Percentiles rank a stretch among this genome's conserved stretches.
phyloP scores from a whole-genome alignment of 2,329 filamentous ascomycete species.

The Elsinoe batatas region DNA sequence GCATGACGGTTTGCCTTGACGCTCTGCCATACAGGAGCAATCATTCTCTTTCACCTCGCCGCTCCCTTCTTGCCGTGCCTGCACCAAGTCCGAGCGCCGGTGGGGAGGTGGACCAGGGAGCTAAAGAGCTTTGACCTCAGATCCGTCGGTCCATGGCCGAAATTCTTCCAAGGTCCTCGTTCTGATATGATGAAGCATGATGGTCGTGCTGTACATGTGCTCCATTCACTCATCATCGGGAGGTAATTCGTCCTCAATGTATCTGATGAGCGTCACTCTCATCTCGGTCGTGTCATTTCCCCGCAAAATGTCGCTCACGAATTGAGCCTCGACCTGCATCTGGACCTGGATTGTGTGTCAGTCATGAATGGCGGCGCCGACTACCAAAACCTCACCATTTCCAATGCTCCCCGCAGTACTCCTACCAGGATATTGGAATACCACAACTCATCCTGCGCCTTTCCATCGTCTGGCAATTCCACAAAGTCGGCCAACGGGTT shows the following conservation, averaged over 20 bases:
- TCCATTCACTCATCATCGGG: constrained; percentile 74
- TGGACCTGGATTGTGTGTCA: constrained; percentile 49
- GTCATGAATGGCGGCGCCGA: neutral
- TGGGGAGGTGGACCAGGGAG: neutral
- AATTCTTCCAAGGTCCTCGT: neutral
- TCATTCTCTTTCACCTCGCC: neutral
- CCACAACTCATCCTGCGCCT: constrained; percentile 94
- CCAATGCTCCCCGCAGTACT: constrained; percentile 77
- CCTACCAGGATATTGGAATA: constrained; percentile 97
- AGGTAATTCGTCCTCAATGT: constrained; percentile 95
- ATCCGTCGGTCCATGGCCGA: neutral
- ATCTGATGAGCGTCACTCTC: constrained; percentile 81
- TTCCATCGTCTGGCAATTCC: constrained; percentile 88
- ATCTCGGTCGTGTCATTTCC: constrained; percentile 97
- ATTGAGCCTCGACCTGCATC: constrained; percentile 97
- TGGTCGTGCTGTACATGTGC: neutral
- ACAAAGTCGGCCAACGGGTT: constrained; percentile 97
- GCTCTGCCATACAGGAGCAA: neutral
- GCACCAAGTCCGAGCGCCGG: neutral
- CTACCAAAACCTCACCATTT: constrained; percentile 61
- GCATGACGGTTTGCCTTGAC: neutral
- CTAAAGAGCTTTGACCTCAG: neutral
- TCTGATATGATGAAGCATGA: too few relatives aligned
- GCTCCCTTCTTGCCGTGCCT: neutral
- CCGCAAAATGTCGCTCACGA: constrained; percentile 83